Evolutionary conservation across 208 protist genomes (phyloP), one percentile per base, ranked within the genome.

Genomic region (Trypanosoma mega): DNA sequence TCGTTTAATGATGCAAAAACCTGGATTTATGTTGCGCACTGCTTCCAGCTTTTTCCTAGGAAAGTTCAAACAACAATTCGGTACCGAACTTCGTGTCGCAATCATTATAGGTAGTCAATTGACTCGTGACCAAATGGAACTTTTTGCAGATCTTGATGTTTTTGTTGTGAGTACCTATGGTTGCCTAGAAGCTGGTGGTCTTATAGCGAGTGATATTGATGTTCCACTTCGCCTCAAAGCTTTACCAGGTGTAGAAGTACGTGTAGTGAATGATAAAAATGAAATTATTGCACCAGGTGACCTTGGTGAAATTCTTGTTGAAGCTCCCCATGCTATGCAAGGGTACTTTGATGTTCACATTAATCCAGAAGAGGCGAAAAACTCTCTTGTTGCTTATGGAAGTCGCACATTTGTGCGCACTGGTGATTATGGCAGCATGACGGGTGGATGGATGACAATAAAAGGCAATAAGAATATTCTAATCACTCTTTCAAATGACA

Each of bases 311-410:
- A 63, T 96, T 43, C 80, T 96, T 27, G 74, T 96, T 20, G 86
- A 96, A 71, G 80, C 84, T 5, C 90, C 90, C 11, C 70, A 93
- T 63, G 81, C 86, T 18, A 96, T 96, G 90, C 86, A 93, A 66
- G 90, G 90, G 26, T 96, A 96, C 74, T 96, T 96, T 64, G 90
- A 96, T 60, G 72, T 93, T 3, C 71, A 96, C 49, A 90, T 96
- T 63, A 78, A 91, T 65, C 90, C 86, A 11, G 85, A 93, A 53
- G 84, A 96, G 65, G 84, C 80, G 0, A 83, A 81, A 51, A 92
- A 96, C 55, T 89, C 90, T 3, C 72, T 96, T 48, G 74, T 96
- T 2, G 84, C 88, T 57, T 96, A 93, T 55, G 90, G 90, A 30
- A 82, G 78, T 56, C 83, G 90, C 56, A 90, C 90, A 26, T 96